phyloP scores from a whole-genome alignment of 169 alveolate genomes.

The Theileria parva region DNA sequence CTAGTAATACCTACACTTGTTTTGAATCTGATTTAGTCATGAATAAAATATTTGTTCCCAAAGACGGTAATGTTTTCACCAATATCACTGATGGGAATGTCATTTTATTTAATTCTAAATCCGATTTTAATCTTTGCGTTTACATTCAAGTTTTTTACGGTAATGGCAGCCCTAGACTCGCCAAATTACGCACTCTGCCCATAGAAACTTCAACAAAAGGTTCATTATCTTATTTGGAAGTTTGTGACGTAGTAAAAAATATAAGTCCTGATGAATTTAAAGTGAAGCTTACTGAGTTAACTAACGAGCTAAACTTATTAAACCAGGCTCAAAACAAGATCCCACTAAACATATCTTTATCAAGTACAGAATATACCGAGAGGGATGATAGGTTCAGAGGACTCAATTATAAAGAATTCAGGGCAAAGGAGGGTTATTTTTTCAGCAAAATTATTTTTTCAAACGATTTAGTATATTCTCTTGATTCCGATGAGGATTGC shows the following conservation, averaged over 20 bases:
- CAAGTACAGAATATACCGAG: background rate
- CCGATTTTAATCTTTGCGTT: background rate
- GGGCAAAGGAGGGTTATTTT: constrained; percentile 2
- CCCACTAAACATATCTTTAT: background rate
- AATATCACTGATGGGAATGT: constrained; percentile 9
- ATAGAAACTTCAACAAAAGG: background rate
- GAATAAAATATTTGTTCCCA: constrained; percentile 16
- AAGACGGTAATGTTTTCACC: background rate
- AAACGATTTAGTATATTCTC: constrained; percentile 1
- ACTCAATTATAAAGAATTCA: constrained; percentile 13
- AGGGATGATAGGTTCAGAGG: constrained; percentile 8
- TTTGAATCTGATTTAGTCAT: background rate
- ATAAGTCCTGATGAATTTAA: background rate
- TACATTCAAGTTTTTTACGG: constrained; percentile 8
- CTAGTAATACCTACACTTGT: background rate
- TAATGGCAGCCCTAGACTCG: background rate
- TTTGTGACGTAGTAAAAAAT: background rate
- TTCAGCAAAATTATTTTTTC: constrained; percentile 9
- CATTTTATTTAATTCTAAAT: background rate
- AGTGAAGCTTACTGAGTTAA: background rate
- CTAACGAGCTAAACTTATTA: background rate
- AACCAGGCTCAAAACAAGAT: constrained; percentile 4
- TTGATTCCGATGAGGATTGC: constrained; percentile 7
- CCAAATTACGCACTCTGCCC: background rate
- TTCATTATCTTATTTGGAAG: background rate